A percentile compares a stretch with the other conserved stretches of the same genome.
phyloP scores from a whole-genome alignment of 148 eudicot genomes.

The Hydrangea macrophylla region DNA sequence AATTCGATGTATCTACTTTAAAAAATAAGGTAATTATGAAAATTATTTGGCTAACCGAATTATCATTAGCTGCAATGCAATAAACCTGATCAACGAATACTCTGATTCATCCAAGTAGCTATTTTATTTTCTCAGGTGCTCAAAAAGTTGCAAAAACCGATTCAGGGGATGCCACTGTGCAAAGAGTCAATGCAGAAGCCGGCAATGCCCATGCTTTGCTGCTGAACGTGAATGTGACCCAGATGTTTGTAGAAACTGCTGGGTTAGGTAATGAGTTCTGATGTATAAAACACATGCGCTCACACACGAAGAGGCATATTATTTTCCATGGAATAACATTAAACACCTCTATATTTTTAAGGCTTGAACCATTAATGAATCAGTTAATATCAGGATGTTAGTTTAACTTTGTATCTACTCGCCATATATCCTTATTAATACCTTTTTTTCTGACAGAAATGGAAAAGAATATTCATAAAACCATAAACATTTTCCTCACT shows the following conservation, averaged over 20 bases:
- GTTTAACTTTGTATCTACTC: too few species aligned
- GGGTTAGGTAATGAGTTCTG: slow-evolving; percentile 62
- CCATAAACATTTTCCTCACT: too few species aligned
- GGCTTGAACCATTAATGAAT: too few species aligned
- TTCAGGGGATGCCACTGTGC: slow-evolving; percentile 99
- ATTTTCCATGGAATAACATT: too few species aligned
- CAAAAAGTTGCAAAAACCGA: slow-evolving; percentile 85
- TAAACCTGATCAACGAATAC: background rate
- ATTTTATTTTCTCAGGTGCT: slow-evolving; percentile 57
- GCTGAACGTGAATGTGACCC: slow-evolving; percentile 99
- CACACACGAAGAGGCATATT: too few species aligned
- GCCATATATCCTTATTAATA: too few species aligned
- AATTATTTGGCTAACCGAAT: background rate
- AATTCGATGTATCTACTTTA: background rate
- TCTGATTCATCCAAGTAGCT: background rate
- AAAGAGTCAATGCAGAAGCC: slow-evolving; percentile 94
- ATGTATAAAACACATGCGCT: too few species aligned
- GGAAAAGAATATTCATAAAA: too few species aligned
- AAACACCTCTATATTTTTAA: too few species aligned
- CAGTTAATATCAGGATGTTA: too few species aligned
- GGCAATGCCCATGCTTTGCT: slow-evolving; percentile 96
- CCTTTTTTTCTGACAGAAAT: too few species aligned
- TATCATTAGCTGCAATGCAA: background rate
- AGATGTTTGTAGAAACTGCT: slow-evolving; percentile 95
- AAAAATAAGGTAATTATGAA: too few species aligned